phyloP scores from a whole-genome alignment of 768 basidiomycete species.

The Leccinum variicolor region DNA sequence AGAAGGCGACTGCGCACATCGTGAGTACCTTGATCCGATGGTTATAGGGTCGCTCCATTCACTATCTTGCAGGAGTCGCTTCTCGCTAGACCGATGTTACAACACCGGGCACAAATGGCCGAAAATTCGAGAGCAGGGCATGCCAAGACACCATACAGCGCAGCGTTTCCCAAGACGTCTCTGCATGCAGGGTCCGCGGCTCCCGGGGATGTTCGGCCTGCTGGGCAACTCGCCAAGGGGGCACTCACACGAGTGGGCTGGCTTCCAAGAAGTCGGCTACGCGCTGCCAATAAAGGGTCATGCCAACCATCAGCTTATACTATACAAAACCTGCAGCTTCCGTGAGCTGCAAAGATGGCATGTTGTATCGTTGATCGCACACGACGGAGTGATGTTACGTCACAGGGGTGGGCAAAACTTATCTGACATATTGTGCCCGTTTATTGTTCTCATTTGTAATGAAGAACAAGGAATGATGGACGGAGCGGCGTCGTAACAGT shows the following conservation, averaged over 20 bases:
- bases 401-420: background rate
- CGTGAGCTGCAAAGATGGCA: slow-evolving; percentile 11
- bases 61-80: slow-evolving; percentile 52
- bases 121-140: slow-evolving; percentile 32
- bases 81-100: slow-evolving; percentile 60
- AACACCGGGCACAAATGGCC: slow-evolving; percentile 39
- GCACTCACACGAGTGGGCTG: slow-evolving; percentile 37
- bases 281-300: slow-evolving; percentile 5
- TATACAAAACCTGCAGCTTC: slow-evolving; percentile 17
- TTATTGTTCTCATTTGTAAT: slow-evolving; percentile 11
- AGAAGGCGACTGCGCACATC: slow-evolving; percentile 61
- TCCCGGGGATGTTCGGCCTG: slow-evolving; percentile 56
- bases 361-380: background rate
- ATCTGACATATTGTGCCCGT: background rate
- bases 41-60: slow-evolving; percentile 1
- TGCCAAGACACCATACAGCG: slow-evolving; percentile 19
- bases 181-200: slow-evolving; percentile 52
- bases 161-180: slow-evolving; percentile 22
- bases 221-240: slow-evolving; percentile 54
- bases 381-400: slow-evolving; percentile 8
- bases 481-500: slow-evolving; percentile 6
- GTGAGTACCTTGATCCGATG: slow-evolving; percentile 41
- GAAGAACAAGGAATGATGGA: slow-evolving; percentile 5
- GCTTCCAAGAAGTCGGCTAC: slow-evolving; percentile 21
- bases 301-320: slow-evolving; percentile 18